Percentiles rank a stretch among this genome's conserved stretches.
phyloP scores from a whole-genome alignment of 1,284 basidiomycete genomes.

The Tausonia pullulans region DNA sequence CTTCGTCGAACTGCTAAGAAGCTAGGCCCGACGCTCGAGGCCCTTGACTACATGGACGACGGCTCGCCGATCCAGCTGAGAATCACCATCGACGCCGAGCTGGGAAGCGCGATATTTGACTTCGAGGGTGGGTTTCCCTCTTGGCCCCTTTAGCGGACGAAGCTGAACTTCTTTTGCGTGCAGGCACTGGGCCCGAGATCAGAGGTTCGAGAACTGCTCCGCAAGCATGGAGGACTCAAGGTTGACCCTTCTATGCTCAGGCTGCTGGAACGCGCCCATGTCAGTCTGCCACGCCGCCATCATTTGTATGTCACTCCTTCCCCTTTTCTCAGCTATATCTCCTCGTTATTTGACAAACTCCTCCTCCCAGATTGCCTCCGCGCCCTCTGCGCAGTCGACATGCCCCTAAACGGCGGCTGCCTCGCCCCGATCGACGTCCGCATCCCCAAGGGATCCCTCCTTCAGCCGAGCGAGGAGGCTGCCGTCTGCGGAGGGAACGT shows the following conservation, averaged over 20 bases:
- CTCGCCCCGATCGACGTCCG: constrained; percentile 62
- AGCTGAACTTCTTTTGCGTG: not conserved
- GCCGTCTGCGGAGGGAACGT: constrained; percentile 89
- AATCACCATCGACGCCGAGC: constrained; percentile 64
- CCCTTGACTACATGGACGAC: constrained; percentile 72
- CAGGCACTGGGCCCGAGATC: constrained; percentile 77
- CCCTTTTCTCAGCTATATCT: not conserved
- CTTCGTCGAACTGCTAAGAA: constrained; percentile 61
- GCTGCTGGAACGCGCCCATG: constrained; percentile 75
- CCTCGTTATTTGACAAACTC: not conserved
- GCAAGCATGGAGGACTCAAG: no score
- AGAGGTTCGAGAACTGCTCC: constrained; percentile 49
- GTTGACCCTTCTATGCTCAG: constrained; percentile 47
- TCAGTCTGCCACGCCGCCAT: constrained; percentile 85
- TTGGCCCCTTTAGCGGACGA: not conserved
- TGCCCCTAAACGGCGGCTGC: constrained; percentile 88
- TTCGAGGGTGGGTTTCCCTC: constrained; percentile 48
- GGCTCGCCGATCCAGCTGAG: constrained; percentile 74
- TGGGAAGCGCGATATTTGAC: constrained; percentile 76
- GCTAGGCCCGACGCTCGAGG: constrained; percentile 53
- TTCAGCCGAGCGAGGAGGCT: constrained; percentile 71
- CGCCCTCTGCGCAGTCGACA: constrained; percentile 81
- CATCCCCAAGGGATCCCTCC: constrained; percentile 67
- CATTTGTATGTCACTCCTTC: constrained; percentile 53
- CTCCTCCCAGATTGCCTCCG: constrained; percentile 48